Base-by-base conservation (phyloP, 2,329 filamentous ascomycete genomes). In the Ceratocystis albifundus region DNA sequence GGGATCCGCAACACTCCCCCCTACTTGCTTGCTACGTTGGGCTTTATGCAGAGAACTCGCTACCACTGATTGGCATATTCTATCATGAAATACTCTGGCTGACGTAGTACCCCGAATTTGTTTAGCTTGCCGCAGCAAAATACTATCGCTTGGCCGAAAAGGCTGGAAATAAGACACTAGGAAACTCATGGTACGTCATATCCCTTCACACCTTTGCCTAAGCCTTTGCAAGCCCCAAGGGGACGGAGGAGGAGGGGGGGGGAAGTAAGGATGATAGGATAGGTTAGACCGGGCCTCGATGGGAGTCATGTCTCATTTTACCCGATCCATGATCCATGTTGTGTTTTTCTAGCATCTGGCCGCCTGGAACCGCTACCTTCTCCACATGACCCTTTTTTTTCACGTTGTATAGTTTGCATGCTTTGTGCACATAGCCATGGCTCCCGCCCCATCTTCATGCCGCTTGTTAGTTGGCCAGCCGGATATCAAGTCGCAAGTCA, bases 111-210 rank as follows among this genome's bases (percentile, higher is more conserved):
- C 17, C 30, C 53, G 6, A 20, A 36, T 48, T 17, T 61, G 32
- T 41, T 1, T 45, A 92, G 89, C 90, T 85, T 78, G 83, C 81
- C 71, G 82, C 94, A 72, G 92, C 94, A 71, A 89, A 88, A 76
- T 96, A 96, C 78, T 90, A 96, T 76, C 89, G 93, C 72, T 82
- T 93, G 72, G 92, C 94, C 46, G 94, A 97, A 77, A 82, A 89
- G 73, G 89, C 87, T 74, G 93, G 93, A 63, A 88, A 87, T 76
- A 96, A 96, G 80, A 91, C 86, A 66, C 80, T 97, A 70, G 94
- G 94, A 69, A 96, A 97, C 78, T 88, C 89, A 72, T 99, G 94
- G 93, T 96, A 86, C 76, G 89, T 68, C 59, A 20, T 41, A 12
- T 48, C 44, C 36, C 44, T 28, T 36, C 20, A 44, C 10, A 36